Conservation (phyloP, 2,329 filamentous ascomycete genomes). For the Neonectria hederae region DNA sequence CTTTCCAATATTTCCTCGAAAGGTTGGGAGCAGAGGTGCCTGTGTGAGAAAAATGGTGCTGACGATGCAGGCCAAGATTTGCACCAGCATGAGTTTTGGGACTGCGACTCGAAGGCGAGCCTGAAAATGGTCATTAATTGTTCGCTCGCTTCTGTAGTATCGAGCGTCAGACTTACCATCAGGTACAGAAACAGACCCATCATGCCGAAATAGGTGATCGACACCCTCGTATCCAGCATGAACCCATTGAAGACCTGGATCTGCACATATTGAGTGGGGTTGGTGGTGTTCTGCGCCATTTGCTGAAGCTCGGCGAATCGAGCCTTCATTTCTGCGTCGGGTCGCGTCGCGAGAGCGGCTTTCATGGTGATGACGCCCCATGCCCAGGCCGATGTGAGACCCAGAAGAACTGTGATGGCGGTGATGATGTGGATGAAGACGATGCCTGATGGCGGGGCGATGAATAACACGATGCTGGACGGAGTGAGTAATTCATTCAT, state of each 20-base stretch:
- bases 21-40: slow-evolving; percentile 54
- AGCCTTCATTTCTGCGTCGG: slow-evolving; percentile 24
- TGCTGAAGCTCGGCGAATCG: slow-evolving; percentile 21
- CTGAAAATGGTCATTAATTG: background rate
- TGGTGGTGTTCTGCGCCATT: slow-evolving; percentile 30
- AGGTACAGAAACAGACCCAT: slow-evolving; percentile 31
- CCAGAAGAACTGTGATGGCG: slow-evolving; percentile 26
- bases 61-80: slow-evolving; percentile 59
- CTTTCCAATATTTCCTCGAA: slow-evolving; percentile 48
- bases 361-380: slow-evolving; percentile 35
- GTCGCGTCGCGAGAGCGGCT: slow-evolving; percentile 31
- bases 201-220: slow-evolving; percentile 34
- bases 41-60: slow-evolving; percentile 56
- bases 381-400: slow-evolving; percentile 27
- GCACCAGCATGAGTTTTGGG: slow-evolving; percentile 55
- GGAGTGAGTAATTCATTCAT: background rate
- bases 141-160: background rate
- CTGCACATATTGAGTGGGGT: slow-evolving; percentile 23
- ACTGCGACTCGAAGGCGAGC: slow-evolving; percentile 56
- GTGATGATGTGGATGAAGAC: slow-evolving; percentile 35
- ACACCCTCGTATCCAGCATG: slow-evolving; percentile 30
- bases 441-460: slow-evolving; percentile 34
- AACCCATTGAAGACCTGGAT: slow-evolving; percentile 28
- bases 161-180: background rate
- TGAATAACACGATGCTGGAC: slow-evolving; percentile 29